Base-by-base conservation (phyloP, 108 stramenopile species). In the Skeletonema tropicum region DNA sequence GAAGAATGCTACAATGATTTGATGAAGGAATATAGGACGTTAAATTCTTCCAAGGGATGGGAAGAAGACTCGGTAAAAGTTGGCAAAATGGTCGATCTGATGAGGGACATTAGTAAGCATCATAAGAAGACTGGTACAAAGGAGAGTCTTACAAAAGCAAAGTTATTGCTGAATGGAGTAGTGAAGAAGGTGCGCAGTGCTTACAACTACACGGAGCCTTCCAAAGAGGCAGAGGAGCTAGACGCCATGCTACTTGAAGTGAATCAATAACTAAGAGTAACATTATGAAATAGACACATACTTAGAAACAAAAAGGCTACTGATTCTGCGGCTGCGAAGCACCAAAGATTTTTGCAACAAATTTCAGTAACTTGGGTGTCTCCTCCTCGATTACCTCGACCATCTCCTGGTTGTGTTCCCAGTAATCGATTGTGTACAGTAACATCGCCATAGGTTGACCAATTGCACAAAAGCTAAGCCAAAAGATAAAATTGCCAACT, bases 401-500 rank as follows among this genome's bases (percentile, higher is more conserved):
- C 39, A 60, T 12, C 32, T 78, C 77, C n/a, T 71, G 71, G 35
- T 69, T 49, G 42, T 79, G 46, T 30, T 85, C 73, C 84, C 79
- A 80, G 60, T 92, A 94, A 64, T 95, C 94, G 68, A 91, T 87
- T 3, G 91, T 86, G 71, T 95, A 95, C 49, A 95, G 55, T 11
- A 95, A 46, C 48, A 95, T 86, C 14, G 90, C 90, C 88, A 93
- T 91, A 1, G 94, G 94, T 57, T 95, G 94, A 14, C 94, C 94
- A 9, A 95, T 83, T 12, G 93, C 67, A 62, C 94, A 95, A 64
- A 95, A 95, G 6, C 85, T 80, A 9, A 91, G 41, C 94, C 94
- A 95, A 60, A 95, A 95, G 13, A 93, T 86, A 55, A 92, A 61
- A 64, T 95, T 93, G 0, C 94, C 94, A 52, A 92, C 72, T 21